phyloP scores from a whole-genome alignment of 2,329 filamentous ascomycete genomes.

The Penicillium olsonii region DNA sequence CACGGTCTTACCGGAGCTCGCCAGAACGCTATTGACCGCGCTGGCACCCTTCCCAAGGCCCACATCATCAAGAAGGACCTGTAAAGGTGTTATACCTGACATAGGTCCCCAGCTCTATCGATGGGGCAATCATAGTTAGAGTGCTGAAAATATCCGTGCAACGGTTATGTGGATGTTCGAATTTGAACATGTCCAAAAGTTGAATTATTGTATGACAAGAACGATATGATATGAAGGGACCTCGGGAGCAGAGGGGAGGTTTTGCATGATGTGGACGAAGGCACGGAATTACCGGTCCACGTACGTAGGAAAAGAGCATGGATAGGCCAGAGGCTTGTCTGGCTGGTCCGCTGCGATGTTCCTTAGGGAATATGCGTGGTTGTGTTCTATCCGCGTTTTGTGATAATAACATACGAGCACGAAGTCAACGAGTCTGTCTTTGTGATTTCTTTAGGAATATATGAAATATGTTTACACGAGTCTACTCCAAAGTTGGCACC shows the following conservation, averaged over 20 bases:
- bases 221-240: constrained; percentile 6
- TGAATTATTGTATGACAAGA: constrained; percentile 8
- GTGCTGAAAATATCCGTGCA: not conserved
- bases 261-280: not conserved
- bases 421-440: constrained; percentile 14
- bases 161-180: constrained; percentile 5
- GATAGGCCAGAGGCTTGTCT: constrained; percentile 7
- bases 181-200: constrained; percentile 1
- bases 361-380: not conserved
- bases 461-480: constrained; percentile 8
- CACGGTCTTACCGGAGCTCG: constrained; percentile 69
- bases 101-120: not conserved
- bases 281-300: not conserved
- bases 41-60: constrained; percentile 39
- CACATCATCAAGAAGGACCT: constrained; percentile 35
- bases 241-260: not conserved
- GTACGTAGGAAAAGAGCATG: not conserved
- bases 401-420: not conserved
- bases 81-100: constrained; percentile 13
- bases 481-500: no score
- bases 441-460: constrained; percentile 8
- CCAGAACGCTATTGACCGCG: constrained; percentile 42
- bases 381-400: constrained; percentile 1
- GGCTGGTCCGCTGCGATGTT: constrained; percentile 8
- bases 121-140: not conserved